Evolutionary conservation across 2,329 filamentous ascomycete species (phyloP).

Genomic region (Graphilbum sp.): DNA sequence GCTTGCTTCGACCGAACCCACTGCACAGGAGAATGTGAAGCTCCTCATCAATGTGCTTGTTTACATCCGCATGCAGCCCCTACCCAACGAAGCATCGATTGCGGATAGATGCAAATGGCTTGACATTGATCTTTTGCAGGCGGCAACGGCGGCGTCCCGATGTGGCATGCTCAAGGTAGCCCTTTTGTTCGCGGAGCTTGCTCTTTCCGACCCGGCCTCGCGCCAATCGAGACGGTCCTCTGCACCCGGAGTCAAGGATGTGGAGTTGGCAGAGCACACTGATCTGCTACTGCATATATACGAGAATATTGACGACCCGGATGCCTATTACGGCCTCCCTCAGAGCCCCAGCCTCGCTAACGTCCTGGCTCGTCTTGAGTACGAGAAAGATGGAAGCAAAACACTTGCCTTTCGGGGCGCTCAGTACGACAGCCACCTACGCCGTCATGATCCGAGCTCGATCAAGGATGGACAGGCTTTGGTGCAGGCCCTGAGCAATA

Average conservation of each 20-base stretch:
- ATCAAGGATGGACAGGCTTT: constrained; percentile 49
- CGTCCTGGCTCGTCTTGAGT: constrained; percentile 68
- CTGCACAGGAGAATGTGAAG: constrained; percentile 45
- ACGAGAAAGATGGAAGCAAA: constrained; percentile 76
- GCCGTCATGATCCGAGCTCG: constrained; percentile 37
- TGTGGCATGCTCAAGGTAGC: constrained; percentile 83
- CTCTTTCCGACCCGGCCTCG: constrained; percentile 31
- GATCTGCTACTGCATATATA: constrained; percentile 70
- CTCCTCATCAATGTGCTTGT: constrained; percentile 65
- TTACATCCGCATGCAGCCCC: constrained; percentile 70
- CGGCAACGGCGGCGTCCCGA: constrained; percentile 52
- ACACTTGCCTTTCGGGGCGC: constrained; percentile 83
- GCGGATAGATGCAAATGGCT: constrained; percentile 73
- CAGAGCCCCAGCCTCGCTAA: constrained; percentile 61
- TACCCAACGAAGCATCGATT: constrained; percentile 60
- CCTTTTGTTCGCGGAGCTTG: constrained; percentile 65
- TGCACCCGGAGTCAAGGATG: constrained; percentile 12
- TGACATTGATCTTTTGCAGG: constrained; percentile 57
- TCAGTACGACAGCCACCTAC: constrained; percentile 73
- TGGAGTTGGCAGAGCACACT: constrained; percentile 31
- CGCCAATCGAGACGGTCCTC: constrained; percentile 47
- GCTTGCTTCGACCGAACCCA: constrained; percentile 32
- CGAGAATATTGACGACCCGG: constrained; percentile 84
- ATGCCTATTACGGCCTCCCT: constrained; percentile 84
- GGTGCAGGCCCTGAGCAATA: constrained; percentile 58